Conservation (phyloP, 106 monocot genomes). For the Cymbidium sinense region DNA sequence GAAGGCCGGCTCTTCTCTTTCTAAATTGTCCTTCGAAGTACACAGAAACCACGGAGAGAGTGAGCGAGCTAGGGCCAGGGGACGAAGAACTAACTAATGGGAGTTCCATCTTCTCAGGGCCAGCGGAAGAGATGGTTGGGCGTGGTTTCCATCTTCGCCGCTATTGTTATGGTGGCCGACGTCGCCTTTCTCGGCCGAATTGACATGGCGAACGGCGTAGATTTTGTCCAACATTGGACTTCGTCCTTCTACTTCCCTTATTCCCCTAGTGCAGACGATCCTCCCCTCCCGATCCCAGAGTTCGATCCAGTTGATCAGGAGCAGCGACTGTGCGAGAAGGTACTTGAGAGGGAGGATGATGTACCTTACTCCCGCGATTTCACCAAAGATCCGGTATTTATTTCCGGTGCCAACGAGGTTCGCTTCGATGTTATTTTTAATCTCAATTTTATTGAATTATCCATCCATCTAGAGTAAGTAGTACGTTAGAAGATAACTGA, state of each 20-base stretch:
- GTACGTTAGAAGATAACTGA: no score
- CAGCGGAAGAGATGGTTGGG: slow-evolving; percentile 38
- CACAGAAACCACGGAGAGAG: not conserved
- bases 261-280: not conserved
- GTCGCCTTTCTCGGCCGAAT: slow-evolving; percentile 75
- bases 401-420: slow-evolving; percentile 33
- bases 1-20: no score
- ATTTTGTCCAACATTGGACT: slow-evolving; percentile 53
- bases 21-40: no score
- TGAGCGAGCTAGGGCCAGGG: not conserved
- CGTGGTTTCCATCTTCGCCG: slow-evolving; percentile 44
- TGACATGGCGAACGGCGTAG: slow-evolving; percentile 30
- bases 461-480: no score
- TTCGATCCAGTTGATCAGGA: not conserved
- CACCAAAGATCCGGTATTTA: slow-evolving; percentile 53
- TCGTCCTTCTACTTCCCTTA: slow-evolving; percentile 36
- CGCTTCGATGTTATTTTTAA: slow-evolving; percentile 5
- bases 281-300: not conserved
- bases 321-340: slow-evolving; percentile 30
- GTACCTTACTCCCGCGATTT: slow-evolving; percentile 69
- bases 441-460: not conserved
- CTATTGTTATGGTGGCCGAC: slow-evolving; percentile 57
- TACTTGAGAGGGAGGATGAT: slow-evolving; percentile 61
- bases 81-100: not conserved
- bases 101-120: not conserved